Evolutionary conservation across 768 basidiomycete species (phyloP).

Genomic region (Mycena indigotica): DNA sequence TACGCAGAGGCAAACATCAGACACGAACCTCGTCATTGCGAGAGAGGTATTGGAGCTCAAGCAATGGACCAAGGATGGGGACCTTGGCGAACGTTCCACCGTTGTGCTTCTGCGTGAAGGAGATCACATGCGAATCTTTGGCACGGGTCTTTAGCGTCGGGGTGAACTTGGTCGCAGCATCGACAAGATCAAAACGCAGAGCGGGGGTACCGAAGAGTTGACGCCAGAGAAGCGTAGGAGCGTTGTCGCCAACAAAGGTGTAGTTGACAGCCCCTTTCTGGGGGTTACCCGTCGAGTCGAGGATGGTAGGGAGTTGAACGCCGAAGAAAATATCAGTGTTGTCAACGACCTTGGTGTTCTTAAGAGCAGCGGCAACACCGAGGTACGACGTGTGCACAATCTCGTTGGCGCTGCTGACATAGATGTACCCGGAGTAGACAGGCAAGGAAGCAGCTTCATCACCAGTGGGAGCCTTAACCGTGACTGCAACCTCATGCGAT

Average conservation of each 20-base stretch:
- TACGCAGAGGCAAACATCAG: no score
- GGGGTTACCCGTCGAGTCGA: slow-evolving; percentile 43
- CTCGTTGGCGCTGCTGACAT: slow-evolving; percentile 33
- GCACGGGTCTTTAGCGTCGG: slow-evolving; percentile 40
- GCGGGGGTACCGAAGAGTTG: slow-evolving; percentile 52
- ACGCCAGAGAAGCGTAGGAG: slow-evolving; percentile 44
- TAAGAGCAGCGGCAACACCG: slow-evolving; percentile 39
- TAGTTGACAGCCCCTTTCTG: slow-evolving; percentile 46
- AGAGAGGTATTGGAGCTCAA: slow-evolving; percentile 8
- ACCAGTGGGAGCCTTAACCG: slow-evolving; percentile 48
- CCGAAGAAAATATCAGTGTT: slow-evolving; percentile 51
- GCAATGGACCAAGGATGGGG: slow-evolving; percentile 11
- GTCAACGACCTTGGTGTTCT: slow-evolving; percentile 54
- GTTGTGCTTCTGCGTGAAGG: slow-evolving; percentile 38
- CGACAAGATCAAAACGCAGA: slow-evolving; percentile 52
- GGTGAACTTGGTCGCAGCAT: slow-evolving; percentile 40
- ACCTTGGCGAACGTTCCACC: slow-evolving; percentile 41
- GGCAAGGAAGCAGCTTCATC: slow-evolving; percentile 44
- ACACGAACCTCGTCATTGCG: slow-evolving; percentile 18
- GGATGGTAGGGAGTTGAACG: slow-evolving; percentile 42
- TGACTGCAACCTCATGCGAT: slow-evolving; percentile 42
- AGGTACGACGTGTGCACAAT: slow-evolving; percentile 39
- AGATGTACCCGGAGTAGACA: slow-evolving; percentile 47
- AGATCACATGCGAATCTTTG: slow-evolving; percentile 23
- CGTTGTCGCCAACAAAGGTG: slow-evolving; percentile 46